Evolutionary conservation across 441 rosid genomes (phyloP), one percentile per base, ranked within the genome.

Genomic region (Pelargonium australe): DNA sequence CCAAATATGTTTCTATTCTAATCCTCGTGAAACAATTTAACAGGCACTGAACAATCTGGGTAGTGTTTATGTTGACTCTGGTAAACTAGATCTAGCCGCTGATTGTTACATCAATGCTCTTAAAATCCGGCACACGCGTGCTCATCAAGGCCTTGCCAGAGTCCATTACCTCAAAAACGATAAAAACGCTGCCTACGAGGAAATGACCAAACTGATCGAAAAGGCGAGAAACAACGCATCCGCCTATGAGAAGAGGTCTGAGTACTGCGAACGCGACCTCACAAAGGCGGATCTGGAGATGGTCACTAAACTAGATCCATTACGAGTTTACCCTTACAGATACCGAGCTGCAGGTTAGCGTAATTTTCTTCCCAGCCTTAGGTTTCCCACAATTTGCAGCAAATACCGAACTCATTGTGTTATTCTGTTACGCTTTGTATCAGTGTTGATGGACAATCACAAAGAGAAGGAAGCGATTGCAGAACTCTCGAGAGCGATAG

Each of bases 11-110:
- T 17, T 34, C 64, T 37, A 10, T 44, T 61, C 45, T 10, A 53
- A 69, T 28, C 43, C 17, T 25, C 37, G 37, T 16, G 63, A 62
- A 51, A 43, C n/a, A 67, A 20, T 75, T 64, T 72, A 51, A 5
- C 85, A 91, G 98, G 99, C 99, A 17, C 86, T 95, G 57, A 95
- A 95, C 90, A 95, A 95, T 83, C 96, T 95, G 0, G 99, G 99
- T 73, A 92, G 99, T 37, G 95, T 95, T 37, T 90, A 83, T 19
- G 98, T 92, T 0, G 98, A 95, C 68, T 81, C 85, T 9, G 81
- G 70, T 67, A 78, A 90, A 72, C 73, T 90, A 66, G 96, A 95
- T 68, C 79, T 80, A 73, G 99, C 99, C 41, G 99, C 94, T 41
- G 99, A 95, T 84, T 95, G 98, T 75, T 95, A 92, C 80, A 89